Evolutionary conservation across 768 basidiomycete genomes (phyloP).

Genomic region (Phanerochaete sordida): DNA sequence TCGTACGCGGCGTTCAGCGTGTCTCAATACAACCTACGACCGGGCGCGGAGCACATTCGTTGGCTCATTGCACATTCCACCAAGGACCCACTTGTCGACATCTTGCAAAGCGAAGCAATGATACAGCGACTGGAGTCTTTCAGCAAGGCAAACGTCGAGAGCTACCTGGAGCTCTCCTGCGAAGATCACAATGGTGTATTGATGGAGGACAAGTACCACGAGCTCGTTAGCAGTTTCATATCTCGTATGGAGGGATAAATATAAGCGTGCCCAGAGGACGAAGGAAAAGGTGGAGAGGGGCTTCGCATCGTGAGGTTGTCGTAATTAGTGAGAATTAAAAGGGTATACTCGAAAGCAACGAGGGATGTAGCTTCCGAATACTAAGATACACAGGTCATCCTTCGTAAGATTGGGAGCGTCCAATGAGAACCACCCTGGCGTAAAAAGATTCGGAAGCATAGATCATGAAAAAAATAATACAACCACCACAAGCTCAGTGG

Average conservation of each 20-base stretch:
- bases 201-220: constrained; percentile 36
- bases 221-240: constrained; percentile 44
- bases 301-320: background rate
- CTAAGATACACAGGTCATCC: background rate
- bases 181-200: constrained; percentile 58
- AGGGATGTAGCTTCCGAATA: background rate
- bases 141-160: constrained; percentile 13
- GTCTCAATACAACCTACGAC: constrained; percentile 36
- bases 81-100: constrained; percentile 67
- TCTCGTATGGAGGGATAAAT: constrained; percentile 3
- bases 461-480: constrained; percentile 1
- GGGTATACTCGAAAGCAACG: constrained; percentile 2
- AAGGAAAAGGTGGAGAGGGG: background rate
- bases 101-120: constrained; percentile 58
- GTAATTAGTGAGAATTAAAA: constrained; percentile 7
- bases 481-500: background rate
- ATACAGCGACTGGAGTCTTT: constrained; percentile 46
- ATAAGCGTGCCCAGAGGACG: background rate
- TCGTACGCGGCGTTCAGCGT: constrained; percentile 50
- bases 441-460: background rate
- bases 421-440: background rate
- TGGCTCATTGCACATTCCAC: constrained; percentile 79
- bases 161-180: constrained; percentile 36
- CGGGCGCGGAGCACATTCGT: constrained; percentile 31
- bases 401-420: background rate